Evolutionary conservation across 2,329 filamentous ascomycete species (phyloP).

Genomic region (Cladorrhinum sp.): DNA sequence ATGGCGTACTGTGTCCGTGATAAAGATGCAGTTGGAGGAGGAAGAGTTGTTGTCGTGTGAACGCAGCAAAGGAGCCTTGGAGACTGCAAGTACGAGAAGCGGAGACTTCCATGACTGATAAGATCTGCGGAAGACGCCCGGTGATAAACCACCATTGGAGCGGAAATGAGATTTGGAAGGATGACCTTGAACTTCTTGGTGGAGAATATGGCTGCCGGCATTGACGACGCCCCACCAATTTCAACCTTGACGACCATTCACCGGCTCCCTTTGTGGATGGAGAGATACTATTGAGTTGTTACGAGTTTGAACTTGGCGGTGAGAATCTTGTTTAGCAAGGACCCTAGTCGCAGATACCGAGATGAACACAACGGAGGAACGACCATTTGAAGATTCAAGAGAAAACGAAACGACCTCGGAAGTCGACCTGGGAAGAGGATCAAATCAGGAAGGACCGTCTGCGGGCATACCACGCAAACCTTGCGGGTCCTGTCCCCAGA

Average conservation of each 20-base stretch:
- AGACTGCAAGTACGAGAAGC: neutral
- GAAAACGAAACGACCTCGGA: neutral
- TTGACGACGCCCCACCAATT: neutral
- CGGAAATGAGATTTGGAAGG: neutral
- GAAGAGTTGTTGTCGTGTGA: no score
- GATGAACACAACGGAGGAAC: neutral
- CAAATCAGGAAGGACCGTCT: constrained; percentile 3
- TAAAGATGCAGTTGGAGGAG: neutral
- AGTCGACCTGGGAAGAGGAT: neutral
- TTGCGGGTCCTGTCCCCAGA: no score
- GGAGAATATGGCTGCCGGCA: neutral
- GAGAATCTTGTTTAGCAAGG: neutral
- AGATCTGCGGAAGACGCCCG: neutral
- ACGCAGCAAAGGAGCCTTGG: neutral
- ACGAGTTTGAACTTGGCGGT: neutral
- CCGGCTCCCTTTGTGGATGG: neutral
- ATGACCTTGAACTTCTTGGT: neutral
- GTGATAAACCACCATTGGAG: neutral
- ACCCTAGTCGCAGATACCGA: neutral
- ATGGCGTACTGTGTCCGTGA: neutral
- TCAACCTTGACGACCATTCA: neutral
- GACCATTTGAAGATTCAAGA: neutral
- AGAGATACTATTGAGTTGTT: no score
- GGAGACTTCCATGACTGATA: neutral
- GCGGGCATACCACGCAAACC: no score